Evolutionary conservation across 2,329 filamentous ascomycete species (phyloP), one percentile per base, ranked within the genome.

Genomic region (Fusarium globosum): DNA sequence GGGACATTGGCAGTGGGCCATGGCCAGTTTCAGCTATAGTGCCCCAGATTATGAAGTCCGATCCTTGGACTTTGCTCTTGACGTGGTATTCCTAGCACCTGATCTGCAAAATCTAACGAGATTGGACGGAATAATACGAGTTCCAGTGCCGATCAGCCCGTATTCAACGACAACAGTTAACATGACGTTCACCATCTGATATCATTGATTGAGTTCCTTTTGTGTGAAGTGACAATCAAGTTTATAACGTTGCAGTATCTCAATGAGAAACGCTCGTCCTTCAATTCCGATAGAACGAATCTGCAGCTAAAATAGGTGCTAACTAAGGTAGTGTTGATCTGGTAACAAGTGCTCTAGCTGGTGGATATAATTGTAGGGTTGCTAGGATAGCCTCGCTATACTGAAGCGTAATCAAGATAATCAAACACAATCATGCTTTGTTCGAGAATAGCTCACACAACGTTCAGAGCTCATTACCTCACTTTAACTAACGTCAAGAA

Each of bases 71-170:
- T 28, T 36, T 60, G 23, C 38, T 36, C 38, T 23, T 35, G 52
- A 43, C 7, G 35, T 33, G 26, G 41, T 46, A 42, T 61, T 61
- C 35, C 23, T 39, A n/a, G 35, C 21, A 35, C 36, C 55, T 21
- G 67, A 69, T 69, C 45, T 33, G 26, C 65, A 68, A 36, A 56
- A 33, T 21, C 30, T 13, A 41, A 51, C 26, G 16, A 49, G n/a
- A 49, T 45, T 55, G 38, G 38, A 23, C 33, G 3, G 18, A 16
- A 38, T 16, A 53, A 43, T 42, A 57, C 59, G 65, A 58, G 28
- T 35, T 26, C 9, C 8, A 35, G 41, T 23, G 67, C 38, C 46
- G 66, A 65, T 69, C 67, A 43, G 21, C 23, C 15, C 59, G 36
- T 48, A 26, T 51, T 30, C 26, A 39, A 51, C 38, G 28, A 38